Evolutionary conservation across 2,329 filamentous ascomycete species (phyloP).

Genomic region (Trichoderma koningii): DNA sequence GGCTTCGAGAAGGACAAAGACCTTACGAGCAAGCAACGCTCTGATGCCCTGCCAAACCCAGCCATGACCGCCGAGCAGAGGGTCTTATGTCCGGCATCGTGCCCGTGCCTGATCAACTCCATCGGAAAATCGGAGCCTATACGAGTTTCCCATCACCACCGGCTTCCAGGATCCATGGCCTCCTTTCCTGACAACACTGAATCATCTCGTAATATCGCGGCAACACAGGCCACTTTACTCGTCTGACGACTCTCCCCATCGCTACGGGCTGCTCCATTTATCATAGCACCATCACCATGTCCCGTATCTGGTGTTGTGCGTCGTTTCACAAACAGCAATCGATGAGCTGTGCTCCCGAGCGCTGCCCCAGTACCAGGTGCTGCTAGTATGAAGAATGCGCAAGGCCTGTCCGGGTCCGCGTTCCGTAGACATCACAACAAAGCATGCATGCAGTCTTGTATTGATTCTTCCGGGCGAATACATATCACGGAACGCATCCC

Average conservation of each 20-base stretch:
- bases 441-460: not conserved
- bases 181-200: not conserved
- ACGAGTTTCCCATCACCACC: too few relatives aligned
- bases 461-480: not conserved
- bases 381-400: not conserved
- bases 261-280: not conserved
- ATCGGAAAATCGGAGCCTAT: not conserved
- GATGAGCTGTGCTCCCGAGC: not conserved
- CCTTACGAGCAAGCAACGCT: not conserved
- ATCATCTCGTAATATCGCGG: not conserved
- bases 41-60: not conserved
- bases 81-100: not conserved
- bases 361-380: not conserved
- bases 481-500: not conserved
- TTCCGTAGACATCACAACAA: not conserved
- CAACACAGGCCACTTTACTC: not conserved
- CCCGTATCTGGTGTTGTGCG: not conserved
- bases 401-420: not conserved
- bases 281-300: not conserved
- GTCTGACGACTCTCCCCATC: not conserved
- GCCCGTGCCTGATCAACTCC: not conserved
- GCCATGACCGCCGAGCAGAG: not conserved
- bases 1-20: not conserved
- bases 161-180: not conserved
- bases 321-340: constrained; percentile 5